Base-by-base conservation (phyloP, 139 green algal genomes). In the Closterium sp. region DNA sequence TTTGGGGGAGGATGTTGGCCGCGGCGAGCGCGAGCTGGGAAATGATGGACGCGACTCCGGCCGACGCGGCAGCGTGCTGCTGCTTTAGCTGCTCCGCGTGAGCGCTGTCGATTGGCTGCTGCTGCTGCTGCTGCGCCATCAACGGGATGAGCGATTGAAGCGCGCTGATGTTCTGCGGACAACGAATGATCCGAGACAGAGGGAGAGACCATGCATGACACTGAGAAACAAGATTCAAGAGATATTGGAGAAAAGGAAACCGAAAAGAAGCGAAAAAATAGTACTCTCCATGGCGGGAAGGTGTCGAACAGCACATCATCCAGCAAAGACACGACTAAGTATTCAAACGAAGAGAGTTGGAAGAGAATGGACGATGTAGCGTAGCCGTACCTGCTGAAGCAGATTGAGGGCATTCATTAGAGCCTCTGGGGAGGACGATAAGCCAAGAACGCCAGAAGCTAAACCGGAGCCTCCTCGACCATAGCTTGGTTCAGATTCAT, bases 321-420 rank as follows among this genome's bases (percentile, higher is more conserved):
- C 34, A 90, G 38, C 31, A 7, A 4, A 31, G 27, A 32, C 9
- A 90, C 32, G 11, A 73, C 88, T 34, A 31, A 24, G 4, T 21
- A 70, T 11, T 50, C 38, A 73, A 5, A 45, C 4, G 4, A 31
- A 90, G 34, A 70, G n/a, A 85, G 22, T 0, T 28, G 30, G 27
- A 21, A 0, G 31, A 70, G 31, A 85, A 86, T 7, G 22, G 22
- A 85, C 88, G 42, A 29, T 4, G 7, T 28, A 62, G 29, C 24
- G 50, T 87, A 91, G 10, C 31, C 9, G 28, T 79, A 93, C 90
- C 29, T 93, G 90, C 70, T 93, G 85, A 30, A 93, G 70, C 24
- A 93, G 90, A 29, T 93, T 93, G 21, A 93, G 70, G 10, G 90
- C 90, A 31, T 90, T 93, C 90, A 93, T 93, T 13, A 93, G 30